Evolutionary conservation across 2,329 filamentous ascomycete genomes (phyloP).

Genomic region (Alternaria brassicicola): DNA sequence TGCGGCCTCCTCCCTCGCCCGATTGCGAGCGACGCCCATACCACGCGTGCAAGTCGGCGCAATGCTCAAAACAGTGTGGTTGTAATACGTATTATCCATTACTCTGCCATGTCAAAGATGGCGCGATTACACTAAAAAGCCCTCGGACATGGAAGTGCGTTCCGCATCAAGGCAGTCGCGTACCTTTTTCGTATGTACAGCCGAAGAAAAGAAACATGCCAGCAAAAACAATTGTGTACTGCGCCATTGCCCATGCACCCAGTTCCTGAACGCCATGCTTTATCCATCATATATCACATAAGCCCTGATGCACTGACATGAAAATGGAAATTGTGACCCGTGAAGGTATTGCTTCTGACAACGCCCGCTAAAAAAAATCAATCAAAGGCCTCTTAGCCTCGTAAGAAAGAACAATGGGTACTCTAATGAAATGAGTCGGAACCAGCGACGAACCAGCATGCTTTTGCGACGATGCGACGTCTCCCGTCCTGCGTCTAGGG

Average conservation of each 20-base stretch:
- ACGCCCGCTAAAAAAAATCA: slow-evolving; percentile 39
- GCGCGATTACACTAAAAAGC: slow-evolving; percentile 19
- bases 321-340: slow-evolving; percentile 34
- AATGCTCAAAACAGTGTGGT: not conserved
- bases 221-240: slow-evolving; percentile 13
- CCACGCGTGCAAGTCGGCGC: not conserved
- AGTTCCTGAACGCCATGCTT: slow-evolving; percentile 28
- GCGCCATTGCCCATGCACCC: slow-evolving; percentile 30
- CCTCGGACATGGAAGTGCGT: slow-evolving; percentile 9
- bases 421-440: slow-evolving; percentile 11
- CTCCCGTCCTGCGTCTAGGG: slow-evolving; percentile 1
- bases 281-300: slow-evolving; percentile 18
- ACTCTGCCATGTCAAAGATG: slow-evolving; percentile 7
- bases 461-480: not conserved
- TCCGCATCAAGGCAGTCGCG: slow-evolving; percentile 7
- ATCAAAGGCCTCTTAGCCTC: slow-evolving; percentile 5
- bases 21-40: slow-evolving; percentile 1
- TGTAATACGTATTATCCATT: slow-evolving; percentile 9
- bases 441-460: not conserved
- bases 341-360: slow-evolving; percentile 32
- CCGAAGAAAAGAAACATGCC: slow-evolving; percentile 17
- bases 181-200: slow-evolving; percentile 7
- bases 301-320: slow-evolving; percentile 33
- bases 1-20: slow-evolving; percentile 1
- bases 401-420: slow-evolving; percentile 15